Evolutionary conservation across 2,329 filamentous ascomycete species (phyloP).

Genomic region (Colletotrichum ledebouriae): DNA sequence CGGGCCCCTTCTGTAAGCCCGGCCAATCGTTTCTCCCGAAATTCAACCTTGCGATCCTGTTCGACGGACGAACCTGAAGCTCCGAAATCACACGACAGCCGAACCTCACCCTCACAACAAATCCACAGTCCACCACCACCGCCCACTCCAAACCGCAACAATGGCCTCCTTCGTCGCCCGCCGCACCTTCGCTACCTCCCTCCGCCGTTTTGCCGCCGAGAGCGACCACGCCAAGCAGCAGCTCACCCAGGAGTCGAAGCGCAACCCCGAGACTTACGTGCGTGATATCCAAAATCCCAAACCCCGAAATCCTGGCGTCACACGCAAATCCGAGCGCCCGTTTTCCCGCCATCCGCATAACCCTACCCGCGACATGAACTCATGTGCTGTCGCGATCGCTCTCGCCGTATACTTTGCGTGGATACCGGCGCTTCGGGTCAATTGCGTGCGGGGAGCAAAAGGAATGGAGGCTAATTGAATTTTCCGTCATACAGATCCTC

Average conservation of each 20-base stretch:
- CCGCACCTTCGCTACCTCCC: constrained; percentile 67
- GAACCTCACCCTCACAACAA: constrained; percentile 32
- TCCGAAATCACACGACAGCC: constrained; percentile 43
- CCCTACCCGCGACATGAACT: neutral
- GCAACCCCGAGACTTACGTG: constrained; percentile 60
- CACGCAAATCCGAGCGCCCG: constrained; percentile 28
- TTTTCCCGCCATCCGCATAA: neutral
- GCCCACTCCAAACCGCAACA: constrained; percentile 48
- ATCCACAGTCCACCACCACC: constrained; percentile 39
- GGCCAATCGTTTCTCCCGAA: constrained; percentile 44
- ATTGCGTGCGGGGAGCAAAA: constrained; percentile 12
- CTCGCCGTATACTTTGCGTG: neutral
- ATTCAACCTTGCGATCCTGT: constrained; percentile 33
- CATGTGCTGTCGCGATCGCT: no score
- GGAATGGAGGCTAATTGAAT: constrained; percentile 31
- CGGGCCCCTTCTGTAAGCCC: neutral
- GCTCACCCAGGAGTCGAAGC: constrained; percentile 71
- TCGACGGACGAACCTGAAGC: constrained; percentile 38
- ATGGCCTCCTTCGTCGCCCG: constrained; percentile 71
- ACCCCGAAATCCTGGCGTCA: constrained; percentile 15
- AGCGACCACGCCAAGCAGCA: constrained; percentile 58
- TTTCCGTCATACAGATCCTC: constrained; percentile 76
- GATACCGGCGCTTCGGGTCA: neutral
- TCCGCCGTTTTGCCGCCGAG: constrained; percentile 61
- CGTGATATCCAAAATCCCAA: constrained; percentile 52